Conservation (phyloP, 177 flowering plant genomes). For the Tripterygium wilfordii region DNA sequence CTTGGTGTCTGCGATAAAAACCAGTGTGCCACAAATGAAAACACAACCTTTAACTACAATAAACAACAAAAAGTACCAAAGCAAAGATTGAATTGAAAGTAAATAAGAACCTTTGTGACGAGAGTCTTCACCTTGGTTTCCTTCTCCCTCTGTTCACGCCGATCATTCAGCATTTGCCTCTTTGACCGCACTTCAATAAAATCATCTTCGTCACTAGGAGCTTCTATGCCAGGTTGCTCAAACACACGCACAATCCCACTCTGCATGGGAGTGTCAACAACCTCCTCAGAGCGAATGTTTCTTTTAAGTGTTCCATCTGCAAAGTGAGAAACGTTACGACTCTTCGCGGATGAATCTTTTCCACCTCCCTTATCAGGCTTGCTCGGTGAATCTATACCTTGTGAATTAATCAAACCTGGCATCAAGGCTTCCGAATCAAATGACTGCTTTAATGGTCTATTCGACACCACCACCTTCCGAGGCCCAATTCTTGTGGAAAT, state of each 20-base stretch:
- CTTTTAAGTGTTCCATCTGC: conserved; percentile 45
- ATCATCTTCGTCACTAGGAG: conserved; percentile 96
- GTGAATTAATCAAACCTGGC: conserved; percentile 23
- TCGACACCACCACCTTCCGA: conserved; percentile 28
- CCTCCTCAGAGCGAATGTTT: conserved; percentile 47
- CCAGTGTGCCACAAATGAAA: conserved; percentile 1
- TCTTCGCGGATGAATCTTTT: conserved; percentile 31
- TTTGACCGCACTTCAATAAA: conserved; percentile 97
- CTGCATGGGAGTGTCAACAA: conserved; percentile 79
- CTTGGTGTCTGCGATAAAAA: conserved; percentile 19
- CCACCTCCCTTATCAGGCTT: conserved; percentile 31
- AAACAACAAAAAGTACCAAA: background rate
- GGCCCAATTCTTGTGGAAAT: conserved; percentile 29
- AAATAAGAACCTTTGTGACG: conserved; percentile 46
- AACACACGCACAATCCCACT: conserved; percentile 89
- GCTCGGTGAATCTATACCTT: conserved; percentile 32
- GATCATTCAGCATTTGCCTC: conserved; percentile 94
- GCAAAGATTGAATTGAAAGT: background rate
- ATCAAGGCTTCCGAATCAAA: conserved; percentile 30
- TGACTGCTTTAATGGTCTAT: conserved; percentile 31
- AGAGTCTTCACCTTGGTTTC: conserved; percentile 77
- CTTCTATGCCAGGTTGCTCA: conserved; percentile 93
- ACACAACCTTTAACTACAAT: background rate
- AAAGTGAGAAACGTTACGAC: conserved; percentile 22
- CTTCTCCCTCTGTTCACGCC: conserved; percentile 89